Percentiles rank a stretch among this genome's conserved stretches.
Conservation (phyloP, 1,139 yeast species). For the Torulaspora pretoriensis region DNA sequence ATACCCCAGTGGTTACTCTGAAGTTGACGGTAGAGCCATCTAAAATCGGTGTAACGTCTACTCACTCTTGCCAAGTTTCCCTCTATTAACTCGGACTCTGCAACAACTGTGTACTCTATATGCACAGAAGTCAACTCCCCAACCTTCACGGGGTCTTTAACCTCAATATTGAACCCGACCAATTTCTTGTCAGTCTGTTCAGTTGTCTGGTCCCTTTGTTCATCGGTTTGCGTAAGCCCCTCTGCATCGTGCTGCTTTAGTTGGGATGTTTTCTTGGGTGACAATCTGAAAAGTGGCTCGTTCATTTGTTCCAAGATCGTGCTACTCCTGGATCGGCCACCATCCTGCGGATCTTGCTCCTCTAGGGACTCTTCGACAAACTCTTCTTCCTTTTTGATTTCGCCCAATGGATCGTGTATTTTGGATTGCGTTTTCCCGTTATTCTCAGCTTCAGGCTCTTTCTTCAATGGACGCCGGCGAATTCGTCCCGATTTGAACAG, state of each 20-base stretch:
- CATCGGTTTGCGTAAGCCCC: conserved; percentile 1
- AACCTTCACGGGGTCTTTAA: conserved; percentile 88
- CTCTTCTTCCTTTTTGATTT: conserved; percentile 23
- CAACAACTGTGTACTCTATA: conserved; percentile 75
- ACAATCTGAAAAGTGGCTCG: conserved; percentile 27
- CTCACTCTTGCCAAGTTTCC: conserved; percentile 50
- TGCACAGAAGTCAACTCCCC: conserved; percentile 89
- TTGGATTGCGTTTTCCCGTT: conserved; percentile 1
- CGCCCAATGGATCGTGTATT: conserved; percentile 30
- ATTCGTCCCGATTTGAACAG: conserved; percentile 28
- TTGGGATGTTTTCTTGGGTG: conserved; percentile 14
- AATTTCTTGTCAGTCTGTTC: conserved; percentile 4
- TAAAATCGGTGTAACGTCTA: conserved; percentile 77
- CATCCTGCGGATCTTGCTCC: conserved; percentile 1
- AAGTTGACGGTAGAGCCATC: conserved; percentile 85
- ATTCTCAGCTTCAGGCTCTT: conserved; percentile 4
- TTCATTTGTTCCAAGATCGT: conserved; percentile 27
- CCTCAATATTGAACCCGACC: conserved; percentile 55
- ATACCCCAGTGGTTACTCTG: conserved; percentile 84
- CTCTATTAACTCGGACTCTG: conserved; percentile 43
- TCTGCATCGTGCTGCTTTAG: conserved; percentile 3
- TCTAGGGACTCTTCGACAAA: conserved; percentile 17
- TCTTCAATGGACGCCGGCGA: conserved; percentile 26
- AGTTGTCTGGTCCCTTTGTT: not conserved
- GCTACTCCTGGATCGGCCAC: conserved; percentile 1